A percentile compares a stretch with the other conserved stretches of the same genome.
These are phyloP conservation scores for Marasmius sp. DNA, from an alignment of 1,284 basidiomycete genomes.

Conservation along the genomic window DNA sequence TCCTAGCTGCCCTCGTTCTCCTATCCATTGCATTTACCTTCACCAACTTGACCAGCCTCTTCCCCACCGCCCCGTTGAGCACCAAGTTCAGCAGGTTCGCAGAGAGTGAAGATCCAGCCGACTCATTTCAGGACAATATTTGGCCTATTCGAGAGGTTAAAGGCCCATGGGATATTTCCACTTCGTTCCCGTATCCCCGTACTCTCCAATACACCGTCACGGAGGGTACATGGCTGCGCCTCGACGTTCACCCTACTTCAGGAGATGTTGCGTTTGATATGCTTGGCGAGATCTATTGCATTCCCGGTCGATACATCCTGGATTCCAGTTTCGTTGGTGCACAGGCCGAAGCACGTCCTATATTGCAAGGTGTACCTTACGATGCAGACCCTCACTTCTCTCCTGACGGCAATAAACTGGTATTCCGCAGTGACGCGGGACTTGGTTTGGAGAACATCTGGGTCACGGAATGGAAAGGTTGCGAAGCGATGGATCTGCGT, in stretches of 20 bases:
- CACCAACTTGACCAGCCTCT: conserved; percentile 3
- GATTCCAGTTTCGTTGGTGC: conserved; percentile 16
- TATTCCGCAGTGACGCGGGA: conserved; percentile 70
- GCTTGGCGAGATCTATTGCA: conserved; percentile 71
- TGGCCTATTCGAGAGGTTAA: conserved; percentile 61
- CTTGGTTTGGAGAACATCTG: conserved; percentile 75
- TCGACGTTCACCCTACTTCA: conserved; percentile 65
- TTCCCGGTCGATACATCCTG: conserved; percentile 37
- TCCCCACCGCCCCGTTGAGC: background rate
- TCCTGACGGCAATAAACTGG: conserved; percentile 57
- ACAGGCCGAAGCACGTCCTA: conserved; percentile 40
- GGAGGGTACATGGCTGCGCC: conserved; percentile 72
- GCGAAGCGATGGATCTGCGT: conserved; percentile 56
- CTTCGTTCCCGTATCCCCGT: conserved; percentile 68
- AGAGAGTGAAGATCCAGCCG: conserved; percentile 1
- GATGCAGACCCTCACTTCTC: conserved; percentile 75
- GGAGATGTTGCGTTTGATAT: conserved; percentile 77
- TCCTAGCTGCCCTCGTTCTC: conserved; percentile 5
- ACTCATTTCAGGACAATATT: conserved; percentile 53
- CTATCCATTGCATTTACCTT: conserved; percentile 5
- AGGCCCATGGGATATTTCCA: conserved; percentile 74
- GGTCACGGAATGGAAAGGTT: conserved; percentile 64
- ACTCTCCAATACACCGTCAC: conserved; percentile 63
- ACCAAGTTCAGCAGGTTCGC: background rate
- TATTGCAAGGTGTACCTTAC: conserved; percentile 61